Evolutionary conservation across 2,329 filamentous ascomycete species (phyloP), one percentile per base, ranked within the genome.

Genomic region (Verticillium nubilum): DNA sequence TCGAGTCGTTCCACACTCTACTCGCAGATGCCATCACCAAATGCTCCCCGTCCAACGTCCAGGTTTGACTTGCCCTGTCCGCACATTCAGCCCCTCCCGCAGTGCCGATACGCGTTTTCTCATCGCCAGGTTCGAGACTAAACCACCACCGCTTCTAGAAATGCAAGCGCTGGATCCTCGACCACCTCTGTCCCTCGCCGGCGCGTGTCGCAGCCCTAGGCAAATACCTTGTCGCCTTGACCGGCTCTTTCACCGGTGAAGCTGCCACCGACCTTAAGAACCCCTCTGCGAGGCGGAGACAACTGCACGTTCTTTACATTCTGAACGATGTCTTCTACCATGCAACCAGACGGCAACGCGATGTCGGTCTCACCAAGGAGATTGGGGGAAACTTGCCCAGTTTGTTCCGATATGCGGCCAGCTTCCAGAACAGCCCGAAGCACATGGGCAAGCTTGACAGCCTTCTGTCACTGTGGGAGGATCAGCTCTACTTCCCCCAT

Each of bases 151-250:
- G 66, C 66, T 35, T 59, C 19, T 85, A 96, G 92, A 90, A 86
- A 80, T 93, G 90, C 83, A 96, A 93, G 83, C 81, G 84, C 76
- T 96, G 91, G 91, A 88, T 94, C 68, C 76, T 92, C 70, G 82
- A 83, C 67, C 85, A 92, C 77, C 79, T 94, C 70, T 80, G 85
- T 67, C 81, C 82, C 60, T 95, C 91, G 61, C 73, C 83, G 59
- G 78, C 82, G 65, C 87, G 92, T 67, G 82, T 86, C 64, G 76
- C 79, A 60, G 84, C 87, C 50, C 77, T 96, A 65, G 89, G 85
- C 66, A 93, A 91, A 74, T 96, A 91, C 74, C 77, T 96, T 63
- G 81, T 83, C 62, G 85, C 88, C 54, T 76, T 94, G 61, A 83
- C 89, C 64, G 84, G 81, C 63, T 87, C 87, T 50, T 82, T 86